A percentile compares a stretch with the other conserved stretches of the same genome.
phyloP scores from a whole-genome alignment of 495 filamentous ascomycete genomes.

The Sordaria brevicollis region DNA sequence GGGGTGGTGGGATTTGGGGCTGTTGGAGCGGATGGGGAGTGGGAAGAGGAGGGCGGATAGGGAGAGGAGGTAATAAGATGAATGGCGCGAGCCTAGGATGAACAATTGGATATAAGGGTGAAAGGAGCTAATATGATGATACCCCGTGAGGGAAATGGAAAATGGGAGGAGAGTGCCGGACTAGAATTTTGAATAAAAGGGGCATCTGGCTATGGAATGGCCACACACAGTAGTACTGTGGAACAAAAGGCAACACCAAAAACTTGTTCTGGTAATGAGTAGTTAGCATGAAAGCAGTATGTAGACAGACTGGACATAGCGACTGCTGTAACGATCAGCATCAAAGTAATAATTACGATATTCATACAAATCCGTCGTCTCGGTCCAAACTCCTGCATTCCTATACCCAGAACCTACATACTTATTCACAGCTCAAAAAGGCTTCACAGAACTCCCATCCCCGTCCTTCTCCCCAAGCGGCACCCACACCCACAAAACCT shows the following conservation, averaged over 20 bases:
- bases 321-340: not conserved
- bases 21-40: conserved; percentile 27
- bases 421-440: too few species aligned
- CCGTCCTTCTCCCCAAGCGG: not conserved
- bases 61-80: not conserved
- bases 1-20: conserved; percentile 40
- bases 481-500: conserved; percentile 23
- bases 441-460: not conserved
- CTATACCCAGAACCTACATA: not conserved
- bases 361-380: not conserved
- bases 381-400: not conserved
- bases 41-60: conserved; percentile 10
- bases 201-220: not conserved
- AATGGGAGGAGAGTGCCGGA: not conserved
- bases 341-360: not conserved
- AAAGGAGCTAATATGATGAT: not conserved
- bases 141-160: not conserved
- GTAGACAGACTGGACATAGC: not conserved
- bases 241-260: not conserved
- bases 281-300: too few species aligned
- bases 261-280: conserved; percentile 18
- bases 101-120: not conserved
- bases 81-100: not conserved
- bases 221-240: not conserved
- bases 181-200: not conserved